A percentile compares a stretch with the other conserved stretches of the same genome.
Conservation (phyloP, 225 moss, liverwort and hornwort species). For the Anthoceros angustus region DNA sequence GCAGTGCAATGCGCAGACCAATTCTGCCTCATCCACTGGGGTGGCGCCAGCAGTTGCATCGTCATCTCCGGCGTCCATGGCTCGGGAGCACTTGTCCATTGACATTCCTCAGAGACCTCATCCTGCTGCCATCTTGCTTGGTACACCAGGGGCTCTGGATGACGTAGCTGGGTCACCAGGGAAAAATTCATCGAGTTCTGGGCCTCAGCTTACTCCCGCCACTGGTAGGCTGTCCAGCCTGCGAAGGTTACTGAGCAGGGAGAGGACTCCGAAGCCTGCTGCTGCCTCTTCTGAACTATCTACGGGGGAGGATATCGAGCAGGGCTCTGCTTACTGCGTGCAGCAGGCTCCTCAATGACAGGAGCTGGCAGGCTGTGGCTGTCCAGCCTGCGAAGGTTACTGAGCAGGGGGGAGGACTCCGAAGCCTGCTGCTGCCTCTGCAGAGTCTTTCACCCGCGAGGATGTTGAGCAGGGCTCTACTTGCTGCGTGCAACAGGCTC, state of each 20-base stretch:
- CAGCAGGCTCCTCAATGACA: too few relatives aligned
- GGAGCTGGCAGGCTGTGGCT: conserved; percentile 19
- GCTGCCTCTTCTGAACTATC: not conserved
- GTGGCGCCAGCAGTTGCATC: conserved; percentile 6
- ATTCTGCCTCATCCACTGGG: not conserved
- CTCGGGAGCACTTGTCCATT: conserved; percentile 5
- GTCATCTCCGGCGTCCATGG: conserved; percentile 14
- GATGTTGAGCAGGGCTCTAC: not conserved
- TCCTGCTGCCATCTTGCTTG: not conserved
- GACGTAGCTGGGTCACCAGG: not conserved
- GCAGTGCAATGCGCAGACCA: conserved; percentile 7
- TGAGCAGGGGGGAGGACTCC: conserved; percentile 27
- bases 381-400: conserved; percentile 28
- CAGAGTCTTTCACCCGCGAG: not conserved
- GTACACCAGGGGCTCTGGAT: not conserved
- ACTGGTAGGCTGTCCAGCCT: conserved; percentile 41
- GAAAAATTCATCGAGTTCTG: conserved; percentile 6
- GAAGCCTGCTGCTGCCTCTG: not conserved
- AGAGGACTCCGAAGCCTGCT: conserved; percentile 9
- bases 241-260: conserved; percentile 31
- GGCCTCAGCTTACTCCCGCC: conserved; percentile 20
- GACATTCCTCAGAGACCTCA: not conserved
- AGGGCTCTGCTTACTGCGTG: not conserved
- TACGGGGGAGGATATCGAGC: not conserved
- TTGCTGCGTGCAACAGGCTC: too few relatives aligned